Percentiles rank a stretch among this genome's conserved stretches.
Conservation (phyloP, 805 yeast genomes). For the Teunomyces tritomae region DNA sequence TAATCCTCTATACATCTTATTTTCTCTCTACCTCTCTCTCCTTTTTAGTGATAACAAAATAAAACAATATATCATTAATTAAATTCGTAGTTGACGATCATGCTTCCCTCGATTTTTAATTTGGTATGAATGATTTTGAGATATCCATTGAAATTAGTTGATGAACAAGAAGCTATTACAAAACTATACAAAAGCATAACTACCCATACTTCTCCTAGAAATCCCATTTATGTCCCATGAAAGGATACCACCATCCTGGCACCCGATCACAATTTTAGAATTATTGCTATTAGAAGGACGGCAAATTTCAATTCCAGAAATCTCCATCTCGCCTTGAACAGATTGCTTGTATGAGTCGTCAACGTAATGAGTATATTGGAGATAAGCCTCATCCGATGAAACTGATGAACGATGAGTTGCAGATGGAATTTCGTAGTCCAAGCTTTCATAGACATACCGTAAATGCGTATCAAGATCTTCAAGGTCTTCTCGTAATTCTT, state of each 20-base stretch:
- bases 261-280: slow-evolving; percentile 34
- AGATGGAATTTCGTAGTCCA: slow-evolving; percentile 5
- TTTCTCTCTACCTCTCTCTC: not conserved
- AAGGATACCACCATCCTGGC: slow-evolving; percentile 60
- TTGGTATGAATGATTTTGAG: too few species aligned
- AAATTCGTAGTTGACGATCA: not conserved
- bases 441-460: slow-evolving; percentile 24
- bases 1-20: slow-evolving; percentile 1
- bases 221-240: slow-evolving; percentile 68
- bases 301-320: slow-evolving; percentile 35
- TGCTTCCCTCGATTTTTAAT: not conserved
- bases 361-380: slow-evolving; percentile 10
- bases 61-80: not conserved
- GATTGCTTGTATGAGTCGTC: slow-evolving; percentile 31
- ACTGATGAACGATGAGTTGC: slow-evolving; percentile 8
- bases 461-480: slow-evolving; percentile 8
- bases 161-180: not conserved
- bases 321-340: slow-evolving; percentile 43
- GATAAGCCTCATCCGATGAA: not conserved
- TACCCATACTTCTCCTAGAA: slow-evolving; percentile 60
- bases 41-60: not conserved
- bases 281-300: slow-evolving; percentile 22
- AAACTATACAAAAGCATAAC: slow-evolving; percentile 39
- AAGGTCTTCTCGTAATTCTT: not conserved
- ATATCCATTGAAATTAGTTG: not conserved